phyloP scores from a whole-genome alignment of 2,329 filamentous ascomycete genomes.

The Penicillium concentricum region DNA sequence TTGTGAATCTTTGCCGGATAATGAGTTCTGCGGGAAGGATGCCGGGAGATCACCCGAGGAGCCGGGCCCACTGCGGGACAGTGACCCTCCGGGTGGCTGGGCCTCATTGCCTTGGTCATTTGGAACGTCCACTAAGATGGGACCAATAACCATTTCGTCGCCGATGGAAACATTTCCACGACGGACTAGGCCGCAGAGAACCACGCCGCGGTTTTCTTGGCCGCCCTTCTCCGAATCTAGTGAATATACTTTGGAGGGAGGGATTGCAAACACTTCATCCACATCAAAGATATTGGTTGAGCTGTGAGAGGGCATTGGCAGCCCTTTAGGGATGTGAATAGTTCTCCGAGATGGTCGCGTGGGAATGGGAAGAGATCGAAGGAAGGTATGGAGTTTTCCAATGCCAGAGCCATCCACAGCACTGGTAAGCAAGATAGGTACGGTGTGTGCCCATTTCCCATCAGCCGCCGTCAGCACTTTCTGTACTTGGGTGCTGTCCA shows the following conservation, averaged over 20 bases:
- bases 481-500: slow-evolving; percentile 60
- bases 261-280: slow-evolving; percentile 82
- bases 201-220: slow-evolving; percentile 58
- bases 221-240: slow-evolving; percentile 40
- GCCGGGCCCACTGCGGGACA: slow-evolving; percentile 31
- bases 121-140: slow-evolving; percentile 56
- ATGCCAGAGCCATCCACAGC: slow-evolving; percentile 82
- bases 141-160: slow-evolving; percentile 75
- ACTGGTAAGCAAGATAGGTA: slow-evolving; percentile 87
- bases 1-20: slow-evolving; percentile 50
- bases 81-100: slow-evolving; percentile 22
- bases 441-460: slow-evolving; percentile 49
- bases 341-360: slow-evolving; percentile 32
- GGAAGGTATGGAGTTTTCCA: slow-evolving; percentile 74
- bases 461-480: slow-evolving; percentile 50
- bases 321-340: slow-evolving; percentile 17
- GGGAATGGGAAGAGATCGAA: slow-evolving; percentile 73
- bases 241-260: slow-evolving; percentile 58
- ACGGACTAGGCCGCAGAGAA: slow-evolving; percentile 82
- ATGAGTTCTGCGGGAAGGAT: slow-evolving; percentile 29
- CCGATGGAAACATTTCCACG: slow-evolving; percentile 75
- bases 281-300: slow-evolving; percentile 76
- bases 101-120: slow-evolving; percentile 51
- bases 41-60: slow-evolving; percentile 35
- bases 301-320: slow-evolving; percentile 42